phyloP scores from a whole-genome alignment of 345 rosid genomes.

The Psidium guajava region DNA sequence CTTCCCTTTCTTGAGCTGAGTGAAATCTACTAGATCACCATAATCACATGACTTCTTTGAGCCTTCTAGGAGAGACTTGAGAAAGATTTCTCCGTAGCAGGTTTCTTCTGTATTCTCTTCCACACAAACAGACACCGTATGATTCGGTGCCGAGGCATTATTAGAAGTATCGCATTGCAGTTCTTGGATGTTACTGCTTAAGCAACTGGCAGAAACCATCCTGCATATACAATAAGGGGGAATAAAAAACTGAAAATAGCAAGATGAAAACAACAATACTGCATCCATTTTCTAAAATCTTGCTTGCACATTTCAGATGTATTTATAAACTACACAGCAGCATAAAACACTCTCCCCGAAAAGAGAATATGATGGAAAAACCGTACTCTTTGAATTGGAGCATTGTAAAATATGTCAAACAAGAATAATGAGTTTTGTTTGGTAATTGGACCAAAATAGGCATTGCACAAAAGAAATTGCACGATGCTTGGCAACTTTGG shows the following conservation, averaged over 20 bases:
- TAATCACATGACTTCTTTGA: conserved; percentile 9
- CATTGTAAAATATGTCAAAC: not conserved
- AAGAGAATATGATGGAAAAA: not conserved
- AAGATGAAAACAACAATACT: not conserved
- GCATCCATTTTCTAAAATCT: not conserved
- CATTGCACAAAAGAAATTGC: not conserved
- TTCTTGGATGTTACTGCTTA: not conserved
- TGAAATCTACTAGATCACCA: conserved; percentile 62
- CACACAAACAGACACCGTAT: conserved; percentile 8
- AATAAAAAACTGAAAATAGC: not conserved
- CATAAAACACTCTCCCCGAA: not conserved
- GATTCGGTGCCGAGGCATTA: not conserved
- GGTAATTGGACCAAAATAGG: not conserved
- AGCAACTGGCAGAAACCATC: not conserved
- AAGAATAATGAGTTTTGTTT: not conserved
- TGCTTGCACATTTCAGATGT: not conserved
- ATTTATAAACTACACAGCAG: not conserved
- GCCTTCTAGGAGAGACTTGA: conserved; percentile 24
- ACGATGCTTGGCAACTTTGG: not conserved
- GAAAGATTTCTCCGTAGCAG: conserved; percentile 44
- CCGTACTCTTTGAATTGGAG: not conserved
- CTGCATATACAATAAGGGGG: not conserved
- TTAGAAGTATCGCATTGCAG: not conserved
- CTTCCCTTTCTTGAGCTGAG: conserved; percentile 52
- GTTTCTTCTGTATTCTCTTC: conserved; percentile 15